Base-by-base conservation (phyloP, 2,329 filamentous ascomycete species). In the Calonectria ilicicola region DNA sequence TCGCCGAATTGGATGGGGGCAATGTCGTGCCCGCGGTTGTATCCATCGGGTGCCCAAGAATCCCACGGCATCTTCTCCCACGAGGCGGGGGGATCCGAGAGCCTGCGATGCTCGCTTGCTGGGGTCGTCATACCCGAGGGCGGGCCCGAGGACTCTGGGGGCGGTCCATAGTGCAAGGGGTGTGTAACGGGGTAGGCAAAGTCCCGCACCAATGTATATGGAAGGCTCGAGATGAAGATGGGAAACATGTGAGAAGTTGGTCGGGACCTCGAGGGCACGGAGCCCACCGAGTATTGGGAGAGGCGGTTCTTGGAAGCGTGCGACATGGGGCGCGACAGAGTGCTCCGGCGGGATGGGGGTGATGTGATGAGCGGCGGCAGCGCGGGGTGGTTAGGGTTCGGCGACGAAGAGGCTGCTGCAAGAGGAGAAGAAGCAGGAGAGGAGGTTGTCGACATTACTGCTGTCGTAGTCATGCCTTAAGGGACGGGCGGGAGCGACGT, bases 111-210 rank as follows among this genome's bases (percentile, higher is more conserved):
- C 84, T 97, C 95, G 83, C 94, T 97, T 19, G 91, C 92, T 12
- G 96, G 95, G 0, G 96, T 98, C n/a, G 93, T 96, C 77, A 94
- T 89, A 70, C 93, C 93, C 1, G 95, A 97, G 10, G 91, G 88
- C n/a, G 92, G 91, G 66, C 88, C 86, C 65, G 91, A 92, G 29
- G 91, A 88, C 78, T 95, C 93, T 44, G 93, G 93, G 19, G 95
- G 93, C n/a, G 96, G 94, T 1, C 97, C 97, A 87, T 98, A 98
- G 86, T 98, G 97, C 84, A 98, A 89, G 51, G 95, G 95, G 83
- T 98, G 94, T 68, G 90, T 89, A 29, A 90, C 82, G 38, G 95
- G 92, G 82, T 98, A 99, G 77, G 97, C 97, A 85, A 98, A 99
- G 87, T 99, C 97, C 80, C 97, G 93, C 76, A 99, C 96, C 53